Percentiles rank a stretch among this genome's conserved stretches.
Evolutionary conservation across 192 early-diverging fungal species (phyloP).

Genomic region (Entomortierella beljakovae): DNA sequence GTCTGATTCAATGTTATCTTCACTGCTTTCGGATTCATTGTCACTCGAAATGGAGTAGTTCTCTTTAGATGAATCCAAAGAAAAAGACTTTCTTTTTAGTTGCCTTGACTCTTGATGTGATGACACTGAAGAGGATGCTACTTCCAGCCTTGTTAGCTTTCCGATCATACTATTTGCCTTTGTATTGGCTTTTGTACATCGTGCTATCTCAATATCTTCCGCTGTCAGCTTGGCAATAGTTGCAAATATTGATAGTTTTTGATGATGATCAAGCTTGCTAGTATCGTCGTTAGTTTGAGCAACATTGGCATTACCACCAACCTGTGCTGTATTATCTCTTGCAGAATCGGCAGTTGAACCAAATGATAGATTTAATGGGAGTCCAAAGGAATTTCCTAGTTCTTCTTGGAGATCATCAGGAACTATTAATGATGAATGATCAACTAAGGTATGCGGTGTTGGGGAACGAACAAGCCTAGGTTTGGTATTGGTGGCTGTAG

Average conservation of each 20-base stretch:
- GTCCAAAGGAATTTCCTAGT: neutral
- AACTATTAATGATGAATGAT: neutral
- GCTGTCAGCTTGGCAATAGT: slow-evolving; percentile 4
- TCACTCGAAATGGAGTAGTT: neutral
- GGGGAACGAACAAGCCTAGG: slow-evolving; percentile 14
- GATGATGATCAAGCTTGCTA: neutral
- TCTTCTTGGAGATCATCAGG: neutral
- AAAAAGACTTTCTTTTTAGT: neutral
- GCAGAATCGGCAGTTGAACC: too few species aligned
- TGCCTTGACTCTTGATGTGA: neutral
- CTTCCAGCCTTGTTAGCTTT: neutral
- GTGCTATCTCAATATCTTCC: slow-evolving; percentile 18
- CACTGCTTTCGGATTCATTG: neutral
- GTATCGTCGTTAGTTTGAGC: neutral
- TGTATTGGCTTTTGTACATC: slow-evolving; percentile 22
- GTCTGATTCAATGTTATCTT: too few species aligned
- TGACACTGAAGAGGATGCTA: neutral
- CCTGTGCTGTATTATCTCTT: too few species aligned
- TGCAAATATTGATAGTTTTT: slow-evolving; percentile 1
- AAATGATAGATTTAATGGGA: neutral
- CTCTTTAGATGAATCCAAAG: too few species aligned
- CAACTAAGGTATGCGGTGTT: slow-evolving; percentile 11
- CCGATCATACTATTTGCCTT: slow-evolving; percentile 13
- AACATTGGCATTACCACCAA: neutral
- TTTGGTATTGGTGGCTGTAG: neutral